A percentile compares a stretch with the other conserved stretches of the same genome.
Evolutionary conservation across 176 grass and related monocot species (phyloP).

Genomic region (Juncus effusus): DNA sequence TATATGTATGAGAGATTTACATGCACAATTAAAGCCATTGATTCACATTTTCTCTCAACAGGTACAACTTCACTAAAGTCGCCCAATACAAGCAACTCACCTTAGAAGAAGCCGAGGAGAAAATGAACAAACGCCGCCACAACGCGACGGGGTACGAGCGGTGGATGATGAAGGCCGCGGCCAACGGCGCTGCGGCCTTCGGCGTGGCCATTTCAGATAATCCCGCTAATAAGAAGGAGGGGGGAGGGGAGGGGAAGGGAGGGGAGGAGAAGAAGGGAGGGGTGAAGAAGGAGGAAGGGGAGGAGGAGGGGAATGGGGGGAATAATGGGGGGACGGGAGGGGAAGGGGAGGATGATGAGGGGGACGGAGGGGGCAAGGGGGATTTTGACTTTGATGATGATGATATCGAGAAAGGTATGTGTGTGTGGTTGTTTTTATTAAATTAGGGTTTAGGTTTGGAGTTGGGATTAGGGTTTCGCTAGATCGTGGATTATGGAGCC

Average conservation of each 20-base stretch:
- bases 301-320: conserved; percentile 35
- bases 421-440: not conserved
- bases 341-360: conserved; percentile 52
- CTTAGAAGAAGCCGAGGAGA: conserved; percentile 87
- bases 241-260: conserved; percentile 26
- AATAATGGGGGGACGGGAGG: conserved; percentile 33
- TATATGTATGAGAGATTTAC: not conserved
- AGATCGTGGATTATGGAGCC: not conserved
- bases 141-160: conserved; percentile 73
- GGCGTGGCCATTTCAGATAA: conserved; percentile 30
- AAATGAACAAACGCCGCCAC: conserved; percentile 63
- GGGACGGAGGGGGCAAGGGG: conserved; percentile 50
- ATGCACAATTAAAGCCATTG: too few relatives aligned
- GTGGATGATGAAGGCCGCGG: conserved; percentile 81
- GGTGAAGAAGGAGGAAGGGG: conserved; percentile 48
- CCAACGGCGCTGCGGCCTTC: conserved; percentile 76
- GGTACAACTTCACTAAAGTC: conserved; percentile 85
- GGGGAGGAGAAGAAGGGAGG: conserved; percentile 54
- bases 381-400: conserved; percentile 75
- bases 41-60: conserved; percentile 1
- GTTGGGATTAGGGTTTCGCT: not conserved
- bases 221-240: conserved; percentile 26
- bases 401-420: conserved; percentile 69
- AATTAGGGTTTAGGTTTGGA: conserved; percentile 10
- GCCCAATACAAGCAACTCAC: conserved; percentile 88